phyloP scores from a whole-genome alignment of 192 early-diverging fungal genomes.

The Entomortierella parvispora region DNA sequence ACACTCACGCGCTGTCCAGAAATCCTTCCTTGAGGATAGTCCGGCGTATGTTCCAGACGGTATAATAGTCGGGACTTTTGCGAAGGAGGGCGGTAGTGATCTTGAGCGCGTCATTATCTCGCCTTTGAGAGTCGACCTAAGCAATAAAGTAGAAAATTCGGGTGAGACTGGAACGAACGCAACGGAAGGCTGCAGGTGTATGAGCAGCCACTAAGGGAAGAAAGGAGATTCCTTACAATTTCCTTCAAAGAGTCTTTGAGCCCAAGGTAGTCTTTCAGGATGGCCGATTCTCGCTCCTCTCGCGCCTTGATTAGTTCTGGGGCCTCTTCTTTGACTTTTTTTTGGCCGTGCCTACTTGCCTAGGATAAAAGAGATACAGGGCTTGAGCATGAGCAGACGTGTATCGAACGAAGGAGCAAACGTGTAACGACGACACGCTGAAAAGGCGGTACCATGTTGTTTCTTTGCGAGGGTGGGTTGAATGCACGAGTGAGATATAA shows the following conservation, averaged over 20 bases:
- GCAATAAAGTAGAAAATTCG: neutral
- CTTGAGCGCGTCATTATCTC: conserved; percentile 63
- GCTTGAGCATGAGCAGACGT: too few species aligned
- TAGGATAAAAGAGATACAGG: neutral
- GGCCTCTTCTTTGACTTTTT: conserved; percentile 30
- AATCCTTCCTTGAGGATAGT: conserved; percentile 68
- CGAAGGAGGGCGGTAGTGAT: conserved; percentile 77
- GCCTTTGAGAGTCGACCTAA: conserved; percentile 50
- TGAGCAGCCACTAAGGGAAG: too few species aligned
- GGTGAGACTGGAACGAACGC: neutral
- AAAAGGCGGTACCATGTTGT: too few species aligned
- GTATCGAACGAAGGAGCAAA: neutral
- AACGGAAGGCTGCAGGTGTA: neutral
- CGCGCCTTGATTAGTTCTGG: conserved; percentile 37
- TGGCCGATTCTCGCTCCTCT: conserved; percentile 24
- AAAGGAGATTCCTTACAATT: conserved; percentile 6
- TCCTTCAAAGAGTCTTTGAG: conserved; percentile 42
- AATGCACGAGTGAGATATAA: too few species aligned
- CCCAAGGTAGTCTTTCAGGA: conserved; percentile 23
- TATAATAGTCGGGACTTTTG: conserved; percentile 92
- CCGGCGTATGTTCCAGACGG: conserved; percentile 94
- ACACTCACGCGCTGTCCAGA: conserved; percentile 40
- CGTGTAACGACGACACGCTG: too few species aligned
- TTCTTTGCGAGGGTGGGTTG: too few species aligned
- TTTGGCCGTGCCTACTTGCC: conserved; percentile 41